Evolutionary conservation across 148 eudicot species (phyloP).

Genomic region (Amaranthus hypochondriacus): DNA sequence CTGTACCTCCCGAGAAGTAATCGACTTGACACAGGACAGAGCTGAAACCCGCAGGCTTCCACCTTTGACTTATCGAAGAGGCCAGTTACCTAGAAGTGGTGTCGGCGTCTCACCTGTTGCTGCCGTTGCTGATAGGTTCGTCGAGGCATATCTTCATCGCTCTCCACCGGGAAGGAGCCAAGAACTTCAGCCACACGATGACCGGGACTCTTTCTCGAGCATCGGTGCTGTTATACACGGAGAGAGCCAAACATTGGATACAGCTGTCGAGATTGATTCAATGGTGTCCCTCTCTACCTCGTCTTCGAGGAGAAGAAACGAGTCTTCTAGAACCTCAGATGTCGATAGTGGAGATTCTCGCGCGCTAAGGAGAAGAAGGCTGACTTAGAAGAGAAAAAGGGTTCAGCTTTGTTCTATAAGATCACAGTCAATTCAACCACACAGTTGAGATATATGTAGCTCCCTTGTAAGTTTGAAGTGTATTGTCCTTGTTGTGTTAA

Average conservation of each 20-base stretch:
- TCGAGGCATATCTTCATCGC: slow-evolving; percentile 45
- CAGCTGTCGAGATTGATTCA: slow-evolving; percentile 88
- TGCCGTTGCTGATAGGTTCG: slow-evolving; percentile 36
- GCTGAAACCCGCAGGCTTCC: slow-evolving; percentile 50
- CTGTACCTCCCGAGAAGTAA: slow-evolving; percentile 41
- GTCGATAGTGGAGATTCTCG: slow-evolving; percentile 95
- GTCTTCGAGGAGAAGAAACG: slow-evolving; percentile 62
- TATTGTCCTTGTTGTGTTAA: slow-evolving; percentile 11
- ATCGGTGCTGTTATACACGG: slow-evolving; percentile 89
- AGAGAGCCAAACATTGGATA: slow-evolving; percentile 77
- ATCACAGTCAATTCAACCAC: slow-evolving; percentile 11
- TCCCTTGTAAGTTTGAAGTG: slow-evolving; percentile 19
- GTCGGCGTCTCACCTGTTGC: slow-evolving; percentile 29
- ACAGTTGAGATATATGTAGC: slow-evolving; percentile 25
- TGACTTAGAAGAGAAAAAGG: slow-evolving; percentile 34
- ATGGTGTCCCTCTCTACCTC: slow-evolving; percentile 73
- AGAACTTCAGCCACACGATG: slow-evolving; percentile 56
- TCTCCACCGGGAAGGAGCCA: slow-evolving; percentile 47
- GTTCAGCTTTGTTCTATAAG: neutral
- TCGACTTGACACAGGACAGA: slow-evolving; percentile 49
- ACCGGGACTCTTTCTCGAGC: slow-evolving; percentile 92
- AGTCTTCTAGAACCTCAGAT: slow-evolving; percentile 61
- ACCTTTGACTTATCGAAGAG: slow-evolving; percentile 52
- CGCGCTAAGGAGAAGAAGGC: slow-evolving; percentile 74
- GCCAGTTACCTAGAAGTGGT: slow-evolving; percentile 44